Percentiles rank a stretch among this genome's conserved stretches.
These are phyloP conservation scores for Rosellinia necatrix DNA, from an alignment of 2,329 filamentous ascomycete genomes.

Conservation along the genomic window DNA sequence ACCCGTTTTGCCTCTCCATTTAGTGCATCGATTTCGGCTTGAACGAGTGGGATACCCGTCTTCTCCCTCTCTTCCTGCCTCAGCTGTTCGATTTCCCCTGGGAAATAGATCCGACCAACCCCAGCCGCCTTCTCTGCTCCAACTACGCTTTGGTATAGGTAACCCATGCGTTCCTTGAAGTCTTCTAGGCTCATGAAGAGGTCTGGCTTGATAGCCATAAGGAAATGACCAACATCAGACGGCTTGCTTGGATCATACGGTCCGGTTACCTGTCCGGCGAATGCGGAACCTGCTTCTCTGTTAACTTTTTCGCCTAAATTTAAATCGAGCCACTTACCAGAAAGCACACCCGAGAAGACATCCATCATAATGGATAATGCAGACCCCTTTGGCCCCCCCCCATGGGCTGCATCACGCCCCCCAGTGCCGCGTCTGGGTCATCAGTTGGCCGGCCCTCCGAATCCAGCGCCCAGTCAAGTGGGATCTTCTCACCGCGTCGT, in stretches of 20 bases:
- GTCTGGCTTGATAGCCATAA: constrained; percentile 74
- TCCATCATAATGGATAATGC: constrained; percentile 86
- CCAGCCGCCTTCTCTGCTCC: constrained; percentile 59
- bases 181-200: constrained; percentile 73
- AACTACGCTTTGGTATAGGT: constrained; percentile 58
- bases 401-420: constrained; percentile 79
- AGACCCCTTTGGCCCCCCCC: constrained; percentile 83
- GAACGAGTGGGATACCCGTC: constrained; percentile 63
- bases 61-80: constrained; percentile 55
- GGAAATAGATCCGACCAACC: constrained; percentile 64
- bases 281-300: constrained; percentile 64
- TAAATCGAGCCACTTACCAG: constrained; percentile 39
- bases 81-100: constrained; percentile 65
- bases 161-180: constrained; percentile 66
- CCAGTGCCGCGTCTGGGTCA: constrained; percentile 71
- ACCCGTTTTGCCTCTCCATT: constrained; percentile 58
- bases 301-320: neutral
- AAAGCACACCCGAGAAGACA: constrained; percentile 79
- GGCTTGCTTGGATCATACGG: constrained; percentile 74
- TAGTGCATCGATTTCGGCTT: constrained; percentile 59
- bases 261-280: constrained; percentile 75
- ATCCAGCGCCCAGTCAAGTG: constrained; percentile 75
- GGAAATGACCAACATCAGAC: constrained; percentile 75
- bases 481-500: constrained; percentile 71
- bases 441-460: constrained; percentile 69